phyloP scores from a whole-genome alignment of 1,284 basidiomycete species.

The Austroboletus niveus region DNA sequence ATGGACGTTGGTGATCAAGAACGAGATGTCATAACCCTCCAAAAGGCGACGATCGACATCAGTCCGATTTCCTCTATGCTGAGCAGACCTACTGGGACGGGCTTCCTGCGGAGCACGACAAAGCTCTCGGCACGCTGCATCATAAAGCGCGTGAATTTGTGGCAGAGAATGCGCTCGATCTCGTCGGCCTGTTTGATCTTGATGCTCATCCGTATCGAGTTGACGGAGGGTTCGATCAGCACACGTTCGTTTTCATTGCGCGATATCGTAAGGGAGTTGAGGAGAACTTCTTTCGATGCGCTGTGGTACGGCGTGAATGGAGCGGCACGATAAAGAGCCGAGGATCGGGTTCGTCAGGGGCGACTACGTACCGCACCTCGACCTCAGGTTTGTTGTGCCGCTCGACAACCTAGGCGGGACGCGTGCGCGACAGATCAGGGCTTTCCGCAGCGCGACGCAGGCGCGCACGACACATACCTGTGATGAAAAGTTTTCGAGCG shows the following conservation, averaged over 20 bases:
- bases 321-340: background rate
- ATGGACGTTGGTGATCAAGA: slow-evolving; percentile 97
- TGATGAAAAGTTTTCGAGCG: slow-evolving; percentile 95
- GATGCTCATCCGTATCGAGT: slow-evolving; percentile 95
- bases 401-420: slow-evolving; percentile 76
- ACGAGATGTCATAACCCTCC: slow-evolving; percentile 97
- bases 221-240: slow-evolving; percentile 94
- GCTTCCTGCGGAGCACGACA: slow-evolving; percentile 92
- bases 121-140: slow-evolving; percentile 98
- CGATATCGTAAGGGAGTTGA: slow-evolving; percentile 91
- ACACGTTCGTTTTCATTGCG: slow-evolving; percentile 97
- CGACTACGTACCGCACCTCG: slow-evolving; percentile 66
- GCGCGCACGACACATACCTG: slow-evolving; percentile 55
- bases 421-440: background rate
- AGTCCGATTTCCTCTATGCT: slow-evolving; percentile 3
- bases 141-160: slow-evolving; percentile 99
- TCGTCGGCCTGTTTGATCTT: slow-evolving; percentile 99
- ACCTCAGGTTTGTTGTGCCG: slow-evolving; percentile 96
- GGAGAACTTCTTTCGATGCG: slow-evolving; percentile 89
- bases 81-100: slow-evolving; percentile 69
- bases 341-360: background rate
- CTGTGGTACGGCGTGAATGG: slow-evolving; percentile 38
- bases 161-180: slow-evolving; percentile 95
- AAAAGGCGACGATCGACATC: slow-evolving; percentile 1
- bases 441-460: too few species aligned